These are phyloP conservation scores for Selenicereus undatus DNA, from an alignment of 148 eudicot species.

Conservation along the genomic window DNA sequence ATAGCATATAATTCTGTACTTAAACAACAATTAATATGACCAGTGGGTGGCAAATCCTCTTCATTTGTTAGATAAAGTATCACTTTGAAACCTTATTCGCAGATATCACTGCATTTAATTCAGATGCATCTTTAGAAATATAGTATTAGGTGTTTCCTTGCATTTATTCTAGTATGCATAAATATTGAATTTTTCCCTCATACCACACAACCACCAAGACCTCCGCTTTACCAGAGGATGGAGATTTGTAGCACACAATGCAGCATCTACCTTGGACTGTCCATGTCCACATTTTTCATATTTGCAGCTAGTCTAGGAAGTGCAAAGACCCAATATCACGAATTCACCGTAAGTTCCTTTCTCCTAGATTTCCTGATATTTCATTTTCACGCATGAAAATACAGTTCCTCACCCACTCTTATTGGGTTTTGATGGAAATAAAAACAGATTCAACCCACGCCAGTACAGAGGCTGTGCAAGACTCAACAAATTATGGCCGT, in stretches of 20 bases:
- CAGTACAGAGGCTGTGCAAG: slow-evolving; percentile 71
- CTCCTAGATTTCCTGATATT: no score
- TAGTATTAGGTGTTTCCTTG: slow-evolving; percentile 6
- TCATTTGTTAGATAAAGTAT: no score
- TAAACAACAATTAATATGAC: no score
- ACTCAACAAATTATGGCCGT: slow-evolving; percentile 57
- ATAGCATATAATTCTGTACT: no score
- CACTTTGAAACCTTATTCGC: no score
- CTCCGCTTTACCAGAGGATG: not conserved
- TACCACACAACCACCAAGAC: slow-evolving; percentile 13
- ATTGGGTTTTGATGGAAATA: not conserved
- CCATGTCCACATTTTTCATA: not conserved
- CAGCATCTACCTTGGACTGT: not conserved
- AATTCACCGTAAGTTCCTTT: not conserved
- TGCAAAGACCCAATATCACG: not conserved
- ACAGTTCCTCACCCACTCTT: no score
- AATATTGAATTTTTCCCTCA: not conserved
- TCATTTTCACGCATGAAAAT: no score
- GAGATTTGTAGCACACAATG: not conserved
- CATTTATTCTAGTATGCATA: slow-evolving; percentile 4
- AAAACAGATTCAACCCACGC: slow-evolving; percentile 59
- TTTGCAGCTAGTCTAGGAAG: not conserved
- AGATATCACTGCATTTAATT: no score
- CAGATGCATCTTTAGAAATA: not conserved
- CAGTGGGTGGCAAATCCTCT: no score